Percentiles rank a stretch among this genome's conserved stretches.
Evolutionary conservation across 768 basidiomycete species (phyloP).

Genomic region (Auricularia sp.): DNA sequence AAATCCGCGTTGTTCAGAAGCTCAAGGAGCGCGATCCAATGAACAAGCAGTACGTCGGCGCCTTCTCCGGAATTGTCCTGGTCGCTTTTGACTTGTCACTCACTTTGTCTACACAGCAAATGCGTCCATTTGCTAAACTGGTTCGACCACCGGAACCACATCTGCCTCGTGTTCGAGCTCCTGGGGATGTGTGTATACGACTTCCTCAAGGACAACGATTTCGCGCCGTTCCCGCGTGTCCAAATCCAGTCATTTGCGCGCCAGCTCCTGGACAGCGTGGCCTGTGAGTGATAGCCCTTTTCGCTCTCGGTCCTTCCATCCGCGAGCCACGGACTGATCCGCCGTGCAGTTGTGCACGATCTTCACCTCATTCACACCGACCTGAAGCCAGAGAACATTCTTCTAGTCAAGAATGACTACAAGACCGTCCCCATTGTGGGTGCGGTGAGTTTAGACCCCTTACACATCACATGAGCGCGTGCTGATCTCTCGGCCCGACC

Average conservation of each 20-base stretch:
- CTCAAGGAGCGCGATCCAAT: constrained; percentile 80
- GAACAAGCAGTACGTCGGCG: constrained; percentile 68
- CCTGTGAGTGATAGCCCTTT: constrained; percentile 52
- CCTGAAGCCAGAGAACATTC: constrained; percentile 97
- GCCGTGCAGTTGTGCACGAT: constrained; percentile 69
- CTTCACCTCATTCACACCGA: constrained; percentile 92
- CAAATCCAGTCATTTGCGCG: constrained; percentile 95
- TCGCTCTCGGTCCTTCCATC: not conserved
- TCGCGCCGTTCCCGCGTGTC: constrained; percentile 88
- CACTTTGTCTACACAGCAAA: constrained; percentile 48
- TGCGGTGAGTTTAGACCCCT: constrained; percentile 24
- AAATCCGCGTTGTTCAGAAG: constrained; percentile 87
- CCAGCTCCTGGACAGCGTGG: constrained; percentile 84
- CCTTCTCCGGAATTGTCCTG: constrained; percentile 1
- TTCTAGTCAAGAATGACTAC: constrained; percentile 80
- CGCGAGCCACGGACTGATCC: not conserved
- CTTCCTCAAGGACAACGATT: constrained; percentile 96
- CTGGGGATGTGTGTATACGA: constrained; percentile 98
- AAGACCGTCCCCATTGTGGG: constrained; percentile 47
- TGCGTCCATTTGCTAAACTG: constrained; percentile 91
- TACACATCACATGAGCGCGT: constrained; percentile 1
- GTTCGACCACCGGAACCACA: constrained; percentile 97
- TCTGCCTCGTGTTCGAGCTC: constrained; percentile 92
- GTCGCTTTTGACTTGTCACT: constrained; percentile 12
- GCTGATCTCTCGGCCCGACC: constrained; percentile 9